Percentiles rank a stretch among this genome's conserved stretches.
Evolutionary conservation across 768 basidiomycete genomes (phyloP).

Genomic region (Strobilomyces dryophilus): DNA sequence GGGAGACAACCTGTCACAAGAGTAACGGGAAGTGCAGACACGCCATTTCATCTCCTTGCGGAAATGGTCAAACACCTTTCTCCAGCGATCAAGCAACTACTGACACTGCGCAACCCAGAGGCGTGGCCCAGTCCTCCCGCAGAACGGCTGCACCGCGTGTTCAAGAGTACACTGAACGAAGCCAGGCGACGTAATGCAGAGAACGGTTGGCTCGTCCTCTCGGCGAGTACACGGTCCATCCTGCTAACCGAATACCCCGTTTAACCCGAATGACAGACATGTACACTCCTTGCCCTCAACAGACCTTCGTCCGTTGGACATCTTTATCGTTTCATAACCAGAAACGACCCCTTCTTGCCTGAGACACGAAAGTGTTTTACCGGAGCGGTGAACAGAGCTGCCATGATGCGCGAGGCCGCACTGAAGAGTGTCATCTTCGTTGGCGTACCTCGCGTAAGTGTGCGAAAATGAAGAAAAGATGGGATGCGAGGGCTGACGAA

Average conservation of each 20-base stretch:
- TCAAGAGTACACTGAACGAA: constrained; percentile 60
- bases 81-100: constrained; percentile 63
- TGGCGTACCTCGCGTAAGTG: constrained; percentile 75
- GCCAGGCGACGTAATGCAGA: constrained; percentile 62
- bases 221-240: constrained; percentile 43
- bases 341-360: constrained; percentile 38
- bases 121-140: constrained; percentile 54
- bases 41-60: not conserved
- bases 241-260: constrained; percentile 15
- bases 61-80: constrained; percentile 49
- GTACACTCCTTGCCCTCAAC: constrained; percentile 79
- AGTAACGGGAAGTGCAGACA: not conserved
- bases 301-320: constrained; percentile 74
- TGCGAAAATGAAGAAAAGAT: not conserved
- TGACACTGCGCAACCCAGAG: constrained; percentile 63
- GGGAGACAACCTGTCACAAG: not conserved
- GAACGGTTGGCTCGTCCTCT: constrained; percentile 77
- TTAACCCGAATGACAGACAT: constrained; percentile 54
- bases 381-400: constrained; percentile 67
- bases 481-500: constrained; percentile 1
- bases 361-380: constrained; percentile 41
- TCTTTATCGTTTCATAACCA: constrained; percentile 75
- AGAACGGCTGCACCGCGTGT: constrained; percentile 48
- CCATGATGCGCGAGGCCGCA: constrained; percentile 85
- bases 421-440: constrained; percentile 89